Evolutionary conservation across 768 basidiomycete genomes (phyloP), one percentile per base, ranked within the genome.

Genomic region (Mycena latifolia): DNA sequence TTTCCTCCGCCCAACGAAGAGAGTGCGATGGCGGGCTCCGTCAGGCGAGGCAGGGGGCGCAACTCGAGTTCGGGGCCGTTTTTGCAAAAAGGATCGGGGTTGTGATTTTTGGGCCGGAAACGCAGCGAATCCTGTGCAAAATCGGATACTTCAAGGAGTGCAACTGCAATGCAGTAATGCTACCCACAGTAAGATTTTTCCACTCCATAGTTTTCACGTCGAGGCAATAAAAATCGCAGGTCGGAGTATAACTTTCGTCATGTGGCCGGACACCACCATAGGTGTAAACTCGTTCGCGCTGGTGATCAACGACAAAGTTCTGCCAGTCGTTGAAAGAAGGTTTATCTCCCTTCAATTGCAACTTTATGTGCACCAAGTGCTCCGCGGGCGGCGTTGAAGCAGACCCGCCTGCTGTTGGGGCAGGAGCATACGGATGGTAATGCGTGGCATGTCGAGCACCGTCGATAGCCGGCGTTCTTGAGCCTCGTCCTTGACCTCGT

Each of bases 181-280:
- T 22, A n/a, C n/a, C n/a, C 48, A 77, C 77, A 8, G 76, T 76
- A 7, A 72, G 61, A 57, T 77, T 69, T 27, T 59, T 58, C 77
- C 77, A 78, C 10, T 45, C 28, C 72, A 73, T 66, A 5, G 68
- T 69, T 24, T 27, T 55, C 6, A 71, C 55, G 50, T 75, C 67
- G 28, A 71, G 67, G 6, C 63, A 57, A 55, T 69, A 69, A 11
- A 78, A 73, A 53, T 77, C 75, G 12, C 63, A 69, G 0, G 75
- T 73, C 0, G 72, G 69, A 0, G 48, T 33, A 18, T 56, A 10
- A 12, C 8, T 22, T 15, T 66, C 55, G 20, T 69, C 68, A 2
- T 47, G 46, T 15, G 73, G 74, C 6, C 63, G 68, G n/a, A 58
- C 52, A 2, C 76, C 76, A 15, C 72, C 73, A 29, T 74, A 75